Percentiles rank a stretch among this genome's conserved stretches.
phyloP scores from a whole-genome alignment of 305 asterid species.

The Fraxinus albicans region DNA sequence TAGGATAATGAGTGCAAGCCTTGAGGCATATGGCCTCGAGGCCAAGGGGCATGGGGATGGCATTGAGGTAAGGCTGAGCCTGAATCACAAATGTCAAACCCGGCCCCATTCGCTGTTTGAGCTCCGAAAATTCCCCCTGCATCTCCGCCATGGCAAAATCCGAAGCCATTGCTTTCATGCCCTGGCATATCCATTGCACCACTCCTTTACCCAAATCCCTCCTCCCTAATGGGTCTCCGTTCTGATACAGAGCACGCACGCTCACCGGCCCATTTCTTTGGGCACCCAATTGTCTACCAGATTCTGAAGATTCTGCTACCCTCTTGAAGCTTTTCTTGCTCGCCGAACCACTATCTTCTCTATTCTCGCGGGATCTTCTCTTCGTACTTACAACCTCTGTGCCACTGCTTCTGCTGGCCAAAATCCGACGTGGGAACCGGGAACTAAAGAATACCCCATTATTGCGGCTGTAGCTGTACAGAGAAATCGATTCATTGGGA shows the following conservation, averaged over 20 bases:
- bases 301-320: not conserved
- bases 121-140: conserved; percentile 70
- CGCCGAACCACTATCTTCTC: conserved; percentile 22
- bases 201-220: conserved; percentile 82
- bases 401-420: conserved; percentile 27
- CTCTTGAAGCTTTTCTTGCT: not conserved
- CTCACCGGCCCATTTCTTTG: conserved; percentile 21
- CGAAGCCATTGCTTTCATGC: conserved; percentile 87
- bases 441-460: conserved; percentile 27
- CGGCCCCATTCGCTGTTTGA: conserved; percentile 73
- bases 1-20: conserved; percentile 92
- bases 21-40: conserved; percentile 80
- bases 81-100: conserved; percentile 84
- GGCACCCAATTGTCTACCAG: not conserved
- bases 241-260: conserved; percentile 48
- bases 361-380: conserved; percentile 39
- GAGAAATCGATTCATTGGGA: conserved; percentile 26
- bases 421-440: conserved; percentile 17
- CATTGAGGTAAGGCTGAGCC: conserved; percentile 90
- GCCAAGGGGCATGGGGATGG: conserved; percentile 90
- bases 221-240: conserved; percentile 84
- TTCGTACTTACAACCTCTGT: conserved; percentile 18
- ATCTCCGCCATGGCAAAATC: conserved; percentile 70
- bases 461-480: conserved; percentile 20
- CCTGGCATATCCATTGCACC: conserved; percentile 75